Conservation (phyloP, 306 rosid genomes). For the Adenanthera pavonina region DNA sequence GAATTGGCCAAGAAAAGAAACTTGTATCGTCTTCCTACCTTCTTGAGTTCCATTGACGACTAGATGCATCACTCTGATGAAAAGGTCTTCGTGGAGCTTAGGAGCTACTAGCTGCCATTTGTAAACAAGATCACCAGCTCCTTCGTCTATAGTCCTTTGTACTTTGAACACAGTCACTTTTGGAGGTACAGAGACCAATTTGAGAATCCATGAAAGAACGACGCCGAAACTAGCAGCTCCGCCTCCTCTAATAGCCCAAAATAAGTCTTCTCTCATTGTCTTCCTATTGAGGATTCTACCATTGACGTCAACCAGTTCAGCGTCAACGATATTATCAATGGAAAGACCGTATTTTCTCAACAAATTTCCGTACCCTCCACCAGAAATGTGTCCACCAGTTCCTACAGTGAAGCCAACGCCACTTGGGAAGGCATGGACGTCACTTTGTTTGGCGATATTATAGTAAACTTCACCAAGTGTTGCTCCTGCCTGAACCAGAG, state of each 20-base stretch:
- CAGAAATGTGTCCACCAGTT: slow-evolving; percentile 70
- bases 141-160: slow-evolving; percentile 40
- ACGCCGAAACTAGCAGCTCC: slow-evolving; percentile 73
- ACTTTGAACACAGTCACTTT: slow-evolving; percentile 57
- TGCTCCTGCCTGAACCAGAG: slow-evolving; percentile 46
- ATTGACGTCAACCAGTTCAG: slow-evolving; percentile 33
- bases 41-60: slow-evolving; percentile 24
- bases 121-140: slow-evolving; percentile 45
- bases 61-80: slow-evolving; percentile 19
- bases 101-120: slow-evolving; percentile 62
- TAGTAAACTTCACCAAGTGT: slow-evolving; percentile 43
- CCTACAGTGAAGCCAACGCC: slow-evolving; percentile 67
- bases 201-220: slow-evolving; percentile 58
- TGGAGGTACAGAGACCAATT: slow-evolving; percentile 59
- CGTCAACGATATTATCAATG: slow-evolving; percentile 57
- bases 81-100: slow-evolving; percentile 35
- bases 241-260: slow-evolving; percentile 56
- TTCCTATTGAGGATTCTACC: slow-evolving; percentile 39
- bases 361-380: slow-evolving; percentile 82
- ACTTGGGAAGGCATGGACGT: slow-evolving; percentile 45
- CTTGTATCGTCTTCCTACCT: slow-evolving; percentile 22
- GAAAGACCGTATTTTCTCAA: slow-evolving; percentile 79
- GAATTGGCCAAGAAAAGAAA: slow-evolving; percentile 41
- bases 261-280: slow-evolving; percentile 48
- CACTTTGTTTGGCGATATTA: slow-evolving; percentile 5